phyloP scores from a whole-genome alignment of 2,329 filamentous ascomycete genomes.

The Parascedosporium putredinis region DNA sequence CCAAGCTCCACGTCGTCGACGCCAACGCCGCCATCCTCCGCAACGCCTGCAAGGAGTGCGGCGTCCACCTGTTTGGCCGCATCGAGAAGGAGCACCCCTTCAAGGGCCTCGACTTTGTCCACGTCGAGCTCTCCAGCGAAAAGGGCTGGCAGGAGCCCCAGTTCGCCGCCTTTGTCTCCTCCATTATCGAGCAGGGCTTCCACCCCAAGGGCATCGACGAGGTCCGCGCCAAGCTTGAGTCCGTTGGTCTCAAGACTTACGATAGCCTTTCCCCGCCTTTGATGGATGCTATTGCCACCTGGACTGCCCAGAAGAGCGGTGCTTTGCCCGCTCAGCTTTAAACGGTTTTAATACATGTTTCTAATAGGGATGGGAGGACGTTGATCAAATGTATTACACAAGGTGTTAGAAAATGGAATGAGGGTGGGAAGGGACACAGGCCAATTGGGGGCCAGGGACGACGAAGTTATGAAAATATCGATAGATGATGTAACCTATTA shows the following conservation, averaged over 20 bases:
- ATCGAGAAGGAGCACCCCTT: slow-evolving; percentile 52
- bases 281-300: slow-evolving; percentile 53
- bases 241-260: slow-evolving; percentile 48
- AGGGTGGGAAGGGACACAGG: too few species aligned
- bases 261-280: slow-evolving; percentile 50
- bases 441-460: too few species aligned
- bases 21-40: slow-evolving; percentile 46
- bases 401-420: too few species aligned
- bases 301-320: slow-evolving; percentile 38
- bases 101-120: slow-evolving; percentile 28
- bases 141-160: slow-evolving; percentile 64
- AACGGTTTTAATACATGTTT: too few species aligned
- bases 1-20: slow-evolving; percentile 50
- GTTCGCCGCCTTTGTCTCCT: slow-evolving; percentile 58
- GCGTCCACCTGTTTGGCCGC: slow-evolving; percentile 52
- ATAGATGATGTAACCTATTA: too few species aligned
- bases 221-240: slow-evolving; percentile 42
- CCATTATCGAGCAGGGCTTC: slow-evolving; percentile 59
- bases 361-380: too few species aligned
- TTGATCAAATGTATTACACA: too few species aligned
- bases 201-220: slow-evolving; percentile 41
- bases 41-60: slow-evolving; percentile 50
- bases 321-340: slow-evolving; percentile 10
- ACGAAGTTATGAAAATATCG: too few species aligned
- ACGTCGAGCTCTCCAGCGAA: slow-evolving; percentile 41